Conservation (phyloP, 192 early-diverging fungal genomes). For the Rhizoclosmatium globosum region DNA sequence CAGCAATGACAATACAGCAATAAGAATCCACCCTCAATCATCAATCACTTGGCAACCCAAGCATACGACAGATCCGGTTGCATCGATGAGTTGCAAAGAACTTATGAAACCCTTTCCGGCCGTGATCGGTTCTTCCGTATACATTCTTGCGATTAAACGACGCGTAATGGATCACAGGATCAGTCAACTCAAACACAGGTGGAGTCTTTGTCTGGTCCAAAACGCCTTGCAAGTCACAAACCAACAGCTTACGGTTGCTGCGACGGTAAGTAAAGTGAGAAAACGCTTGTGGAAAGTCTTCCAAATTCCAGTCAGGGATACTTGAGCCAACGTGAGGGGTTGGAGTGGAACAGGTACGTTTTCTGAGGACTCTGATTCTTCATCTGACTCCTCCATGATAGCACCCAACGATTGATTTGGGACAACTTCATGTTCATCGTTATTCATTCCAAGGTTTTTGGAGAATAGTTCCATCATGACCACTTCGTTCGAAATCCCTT, state of each 20-base stretch:
- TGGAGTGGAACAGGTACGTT: neutral
- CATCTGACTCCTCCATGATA: slow-evolving; percentile 2
- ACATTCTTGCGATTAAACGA: slow-evolving; percentile 11
- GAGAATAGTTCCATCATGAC: neutral
- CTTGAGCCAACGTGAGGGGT: neutral
- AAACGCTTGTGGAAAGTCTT: slow-evolving; percentile 10
- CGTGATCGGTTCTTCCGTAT: slow-evolving; percentile 10
- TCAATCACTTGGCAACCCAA: slow-evolving; percentile 3
- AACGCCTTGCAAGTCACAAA: slow-evolving; percentile 5
- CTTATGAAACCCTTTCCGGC: slow-evolving; percentile 5
- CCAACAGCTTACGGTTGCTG: slow-evolving; percentile 3
- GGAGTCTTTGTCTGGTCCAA: neutral
- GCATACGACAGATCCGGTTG: neutral
- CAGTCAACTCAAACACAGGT: slow-evolving; percentile 1
- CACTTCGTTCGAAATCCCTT: neutral
- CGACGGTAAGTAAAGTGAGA: slow-evolving; percentile 10
- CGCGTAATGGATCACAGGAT: slow-evolving; percentile 2
- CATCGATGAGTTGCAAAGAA: slow-evolving; percentile 1
- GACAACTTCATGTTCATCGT: neutral
- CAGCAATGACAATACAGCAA: too few species aligned
- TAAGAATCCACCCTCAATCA: too few species aligned
- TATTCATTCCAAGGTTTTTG: neutral
- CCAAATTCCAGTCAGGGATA: neutral
- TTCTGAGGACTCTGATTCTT: neutral
- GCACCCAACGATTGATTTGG: neutral